These are phyloP conservation scores for Nevesoporus exiguus DNA, from an alignment of 768 basidiomycete genomes.

Conservation along the genomic window DNA sequence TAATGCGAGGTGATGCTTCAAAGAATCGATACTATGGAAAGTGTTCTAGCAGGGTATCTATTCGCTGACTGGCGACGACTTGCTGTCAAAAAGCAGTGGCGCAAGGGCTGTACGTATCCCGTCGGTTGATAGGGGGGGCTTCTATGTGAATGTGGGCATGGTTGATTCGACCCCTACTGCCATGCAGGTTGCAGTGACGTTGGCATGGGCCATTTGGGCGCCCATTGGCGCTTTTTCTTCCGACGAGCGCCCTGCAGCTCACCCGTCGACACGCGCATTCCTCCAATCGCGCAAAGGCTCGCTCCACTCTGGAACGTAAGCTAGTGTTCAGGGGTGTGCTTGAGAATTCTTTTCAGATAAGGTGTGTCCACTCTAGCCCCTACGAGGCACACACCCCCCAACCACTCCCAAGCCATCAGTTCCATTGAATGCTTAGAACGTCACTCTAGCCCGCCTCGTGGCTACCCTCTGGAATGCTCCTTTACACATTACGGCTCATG, in stretches of 20 bases:
- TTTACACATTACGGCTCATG: constrained; percentile 29
- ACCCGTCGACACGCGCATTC: constrained; percentile 53
- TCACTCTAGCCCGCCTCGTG: constrained; percentile 49
- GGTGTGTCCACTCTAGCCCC: constrained; percentile 37
- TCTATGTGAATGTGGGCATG: too few relatives aligned
- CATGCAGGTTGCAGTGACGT: too few relatives aligned
- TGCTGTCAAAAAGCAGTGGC: constrained; percentile 17
- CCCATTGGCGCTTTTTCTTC: too few relatives aligned
- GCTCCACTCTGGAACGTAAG: constrained; percentile 49
- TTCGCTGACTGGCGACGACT: too few relatives aligned
- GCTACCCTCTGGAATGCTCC: constrained; percentile 49
- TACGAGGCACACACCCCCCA: not conserved
- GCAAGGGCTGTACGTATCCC: too few relatives aligned
- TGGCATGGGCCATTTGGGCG: too few relatives aligned
- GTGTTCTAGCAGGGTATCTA: not conserved
- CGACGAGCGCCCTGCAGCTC: too few relatives aligned
- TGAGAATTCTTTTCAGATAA: constrained; percentile 66
- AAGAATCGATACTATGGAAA: not conserved
- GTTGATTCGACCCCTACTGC: too few relatives aligned
- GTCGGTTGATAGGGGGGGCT: too few relatives aligned
- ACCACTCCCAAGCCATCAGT: constrained; percentile 54
- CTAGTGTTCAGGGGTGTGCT: constrained; percentile 66
- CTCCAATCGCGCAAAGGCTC: constrained; percentile 60
- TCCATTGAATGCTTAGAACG: constrained; percentile 60
- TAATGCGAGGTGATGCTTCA: not conserved